Evolutionary conservation across 257 asterid species (phyloP), one percentile per base, ranked within the genome.

Genomic region (Coffea eugenioides): DNA sequence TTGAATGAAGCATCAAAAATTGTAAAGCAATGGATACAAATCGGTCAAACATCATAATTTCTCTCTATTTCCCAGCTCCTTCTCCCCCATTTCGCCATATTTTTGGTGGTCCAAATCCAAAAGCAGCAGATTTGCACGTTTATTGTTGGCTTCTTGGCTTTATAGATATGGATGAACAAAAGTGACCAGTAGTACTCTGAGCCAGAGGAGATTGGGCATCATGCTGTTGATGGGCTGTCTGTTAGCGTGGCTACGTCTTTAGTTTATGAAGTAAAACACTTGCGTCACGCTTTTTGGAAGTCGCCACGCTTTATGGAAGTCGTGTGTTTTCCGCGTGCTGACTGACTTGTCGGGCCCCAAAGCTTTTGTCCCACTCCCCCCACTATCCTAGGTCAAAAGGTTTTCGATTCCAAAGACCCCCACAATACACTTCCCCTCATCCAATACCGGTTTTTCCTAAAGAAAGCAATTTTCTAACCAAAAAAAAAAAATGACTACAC

Each of bases 1-100:
- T 31, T 48, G 49, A 65, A 77, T 77, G 80, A 65, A 76, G 49
- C 71, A 78, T 39, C 70, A 56, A 27, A 36, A 36, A 27, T 25
- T 16, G 5, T 12, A 45, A 66, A 67, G 7, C 45, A 51, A 20
- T 66, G 56, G 57, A 59, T 27, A 61, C 72, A 59, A 46, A 45
- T 15, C 21, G 46, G 77, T 79, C 77, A 71, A 77, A 71, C 74
- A 65, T 56, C 39, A 56, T 16, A 16, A 4, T 56, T 21, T 16
- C 43, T 41, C 6, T 39, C 14, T 2, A 39, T 6, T 20, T 18
- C 48, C 4, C 8, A 5, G 1, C 31, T 69, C 52, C 25, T 6
- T 69, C 73, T 2, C 52, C 43, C 43, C 43, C 43, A 39, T 39
- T 39, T 39, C 43, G 43, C 43, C 43, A 1, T 39, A 39, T 36